These are phyloP conservation scores for Filosporella fistucella DNA, from an alignment of 495 filamentous ascomycete species.

Conservation along the genomic window DNA sequence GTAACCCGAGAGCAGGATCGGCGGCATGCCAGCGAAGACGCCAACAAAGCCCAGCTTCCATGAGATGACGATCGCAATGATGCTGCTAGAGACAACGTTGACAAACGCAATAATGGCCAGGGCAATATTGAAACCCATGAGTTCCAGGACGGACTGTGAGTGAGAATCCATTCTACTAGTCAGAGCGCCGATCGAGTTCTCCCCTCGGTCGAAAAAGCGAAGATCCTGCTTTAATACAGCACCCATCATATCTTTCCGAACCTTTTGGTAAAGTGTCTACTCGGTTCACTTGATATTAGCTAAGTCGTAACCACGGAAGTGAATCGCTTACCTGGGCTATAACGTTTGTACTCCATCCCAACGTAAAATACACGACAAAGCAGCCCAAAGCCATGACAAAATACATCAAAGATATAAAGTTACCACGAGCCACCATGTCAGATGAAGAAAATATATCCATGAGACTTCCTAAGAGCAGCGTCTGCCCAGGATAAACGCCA, in stretches of 20 bases:
- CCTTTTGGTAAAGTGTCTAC: too few species aligned
- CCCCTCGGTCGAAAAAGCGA: conserved; percentile 28
- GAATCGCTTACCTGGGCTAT: too few species aligned
- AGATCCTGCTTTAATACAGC: conserved; percentile 34
- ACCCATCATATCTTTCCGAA: too few species aligned
- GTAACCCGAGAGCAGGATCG: conserved; percentile 43
- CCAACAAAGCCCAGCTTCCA: conserved; percentile 58
- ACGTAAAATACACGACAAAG: not conserved
- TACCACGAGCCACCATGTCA: too few species aligned
- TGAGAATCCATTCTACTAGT: conserved; percentile 30
- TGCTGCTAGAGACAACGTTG: not conserved
- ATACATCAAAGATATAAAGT: not conserved
- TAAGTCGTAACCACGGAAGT: too few species aligned
- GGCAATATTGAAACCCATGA: conserved; percentile 26
- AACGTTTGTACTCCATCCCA: not conserved
- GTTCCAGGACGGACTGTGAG: not conserved
- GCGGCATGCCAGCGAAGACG: conserved; percentile 41
- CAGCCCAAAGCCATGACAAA: not conserved
- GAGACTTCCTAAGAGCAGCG: too few species aligned
- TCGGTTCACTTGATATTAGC: too few species aligned
- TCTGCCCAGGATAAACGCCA: too few species aligned
- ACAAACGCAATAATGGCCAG: conserved; percentile 40
- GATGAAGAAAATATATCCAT: too few species aligned
- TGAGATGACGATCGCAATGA: conserved; percentile 53
- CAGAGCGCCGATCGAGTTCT: conserved; percentile 58